phyloP scores from a whole-genome alignment of 768 basidiomycete species.

The Tephrocybe rancida region DNA sequence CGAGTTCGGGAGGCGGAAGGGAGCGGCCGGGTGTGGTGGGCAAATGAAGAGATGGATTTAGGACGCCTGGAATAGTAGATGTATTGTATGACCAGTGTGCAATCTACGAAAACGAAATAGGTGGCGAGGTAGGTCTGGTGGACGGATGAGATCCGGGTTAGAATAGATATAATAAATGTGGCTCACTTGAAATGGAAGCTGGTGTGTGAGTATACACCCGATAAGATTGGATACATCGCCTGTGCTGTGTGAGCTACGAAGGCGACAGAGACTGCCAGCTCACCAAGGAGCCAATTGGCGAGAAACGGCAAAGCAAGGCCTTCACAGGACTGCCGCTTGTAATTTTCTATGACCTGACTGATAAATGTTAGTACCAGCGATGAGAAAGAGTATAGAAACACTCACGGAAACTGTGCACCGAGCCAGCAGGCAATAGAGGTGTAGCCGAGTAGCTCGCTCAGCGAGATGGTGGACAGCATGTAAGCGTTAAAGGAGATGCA shows the following conservation, averaged over 20 bases:
- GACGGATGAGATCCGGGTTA: conserved; percentile 8
- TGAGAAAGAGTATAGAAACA: conserved; percentile 13
- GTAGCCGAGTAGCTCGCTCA: conserved; percentile 73
- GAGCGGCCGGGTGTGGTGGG: conserved; percentile 39
- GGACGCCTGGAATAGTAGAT: conserved; percentile 64
- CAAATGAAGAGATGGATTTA: conserved; percentile 30
- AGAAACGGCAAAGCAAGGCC: conserved; percentile 93
- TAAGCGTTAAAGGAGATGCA: conserved; percentile 23
- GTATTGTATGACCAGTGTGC: conserved; percentile 76
- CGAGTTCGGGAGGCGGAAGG: conserved; percentile 43
- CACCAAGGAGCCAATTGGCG: conserved; percentile 90
- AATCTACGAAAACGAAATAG: conserved; percentile 89
- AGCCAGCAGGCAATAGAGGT: conserved; percentile 80
- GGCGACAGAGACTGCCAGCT: conserved; percentile 22
- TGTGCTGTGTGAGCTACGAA: conserved; percentile 24
- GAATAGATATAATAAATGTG: conserved; percentile 5
- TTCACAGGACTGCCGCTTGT: conserved; percentile 75
- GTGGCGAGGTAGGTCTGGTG: conserved; percentile 85
- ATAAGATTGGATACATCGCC: conserved; percentile 94
- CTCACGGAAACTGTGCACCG: conserved; percentile 88
- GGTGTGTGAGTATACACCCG: conserved; percentile 89
- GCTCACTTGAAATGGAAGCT: conserved; percentile 91
- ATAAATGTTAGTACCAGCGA: not conserved
- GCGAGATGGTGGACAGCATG: conserved; percentile 13
- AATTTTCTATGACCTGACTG: conserved; percentile 87